Evolutionary conservation across 1,284 basidiomycete species (phyloP).

Genomic region (Pseudomicrostroma phylloplanum): DNA sequence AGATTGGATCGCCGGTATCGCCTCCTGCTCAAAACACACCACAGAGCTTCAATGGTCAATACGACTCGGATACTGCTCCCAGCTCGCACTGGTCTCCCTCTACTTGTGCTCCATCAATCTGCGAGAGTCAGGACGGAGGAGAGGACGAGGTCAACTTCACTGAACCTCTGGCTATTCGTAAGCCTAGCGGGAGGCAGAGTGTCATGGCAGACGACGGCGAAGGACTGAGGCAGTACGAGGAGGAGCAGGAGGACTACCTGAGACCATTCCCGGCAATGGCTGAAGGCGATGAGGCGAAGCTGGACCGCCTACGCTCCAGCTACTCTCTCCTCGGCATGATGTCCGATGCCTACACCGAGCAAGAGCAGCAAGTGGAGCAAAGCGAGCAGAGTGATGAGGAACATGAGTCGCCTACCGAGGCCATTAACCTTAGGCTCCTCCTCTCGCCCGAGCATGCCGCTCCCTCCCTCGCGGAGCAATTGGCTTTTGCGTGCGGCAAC

Average conservation of each 20-base stretch:
- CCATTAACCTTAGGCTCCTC: neutral
- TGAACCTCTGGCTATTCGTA: neutral
- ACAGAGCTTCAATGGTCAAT: too few species aligned
- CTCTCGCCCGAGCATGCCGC: constrained; percentile 13
- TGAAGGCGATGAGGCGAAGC: constrained; percentile 9
- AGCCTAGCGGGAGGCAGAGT: neutral
- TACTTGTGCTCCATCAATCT: neutral
- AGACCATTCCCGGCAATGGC: constrained; percentile 5
- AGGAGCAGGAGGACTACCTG: too few species aligned
- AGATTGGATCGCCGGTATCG: too few species aligned
- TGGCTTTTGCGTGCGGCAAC: constrained; percentile 17
- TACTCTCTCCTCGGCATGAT: constrained; percentile 5
- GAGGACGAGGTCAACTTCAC: neutral
- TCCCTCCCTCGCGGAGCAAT: constrained; percentile 17
- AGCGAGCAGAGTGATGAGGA: neutral
- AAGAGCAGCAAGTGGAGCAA: neutral
- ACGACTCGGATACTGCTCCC: too few species aligned
- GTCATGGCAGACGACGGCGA: constrained; percentile 1
- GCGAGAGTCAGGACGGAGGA: neutral
- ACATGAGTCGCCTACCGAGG: neutral
- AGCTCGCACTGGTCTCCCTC: neutral
- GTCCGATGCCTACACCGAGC: neutral
- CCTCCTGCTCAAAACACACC: too few species aligned
- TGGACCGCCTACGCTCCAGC: constrained; percentile 6
- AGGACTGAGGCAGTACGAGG: too few species aligned